A percentile compares a stretch with the other conserved stretches of the same genome.
These are phyloP conservation scores for Macroventuria anomochaeta DNA, from an alignment of 2,329 filamentous ascomycete genomes.

Conservation along the genomic window DNA sequence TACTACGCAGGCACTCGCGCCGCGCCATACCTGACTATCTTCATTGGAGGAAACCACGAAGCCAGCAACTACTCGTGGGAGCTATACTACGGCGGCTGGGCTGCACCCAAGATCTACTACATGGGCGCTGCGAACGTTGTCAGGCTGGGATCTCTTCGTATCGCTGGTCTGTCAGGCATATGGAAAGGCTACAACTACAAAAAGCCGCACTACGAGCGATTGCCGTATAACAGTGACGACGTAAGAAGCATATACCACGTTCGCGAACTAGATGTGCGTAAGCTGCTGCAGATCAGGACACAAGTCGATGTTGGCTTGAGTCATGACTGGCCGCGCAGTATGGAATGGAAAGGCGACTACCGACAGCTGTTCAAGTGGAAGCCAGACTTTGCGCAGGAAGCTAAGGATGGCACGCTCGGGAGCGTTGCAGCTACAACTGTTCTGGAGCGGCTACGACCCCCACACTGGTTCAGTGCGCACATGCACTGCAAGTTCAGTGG, in stretches of 20 bases:
- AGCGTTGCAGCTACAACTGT: constrained; percentile 80
- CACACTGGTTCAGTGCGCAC: constrained; percentile 90
- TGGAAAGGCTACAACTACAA: constrained; percentile 92
- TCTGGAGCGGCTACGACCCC: constrained; percentile 79
- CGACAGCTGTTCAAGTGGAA: constrained; percentile 74
- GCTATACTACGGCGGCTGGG: constrained; percentile 96
- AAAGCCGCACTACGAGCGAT: constrained; percentile 80
- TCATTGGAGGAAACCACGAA: constrained; percentile 95
- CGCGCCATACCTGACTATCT: constrained; percentile 89
- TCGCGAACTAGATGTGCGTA: constrained; percentile 87
- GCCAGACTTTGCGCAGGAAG: constrained; percentile 76
- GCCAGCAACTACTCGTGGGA: constrained; percentile 90
- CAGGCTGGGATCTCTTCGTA: constrained; percentile 80
- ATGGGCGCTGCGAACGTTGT: constrained; percentile 91
- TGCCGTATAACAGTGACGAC: constrained; percentile 82
- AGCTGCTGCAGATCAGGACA: constrained; percentile 81
- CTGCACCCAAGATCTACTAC: constrained; percentile 96
- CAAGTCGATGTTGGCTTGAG: constrained; percentile 92
- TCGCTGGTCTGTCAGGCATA: constrained; percentile 90
- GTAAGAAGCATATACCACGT: constrained; percentile 87
- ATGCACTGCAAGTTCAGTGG: constrained; percentile 88
- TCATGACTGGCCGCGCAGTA: constrained; percentile 90
- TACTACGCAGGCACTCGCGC: constrained; percentile 82
- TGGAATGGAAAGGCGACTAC: constrained; percentile 79
- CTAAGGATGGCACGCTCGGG: constrained; percentile 75